Evolutionary conservation across 768 basidiomycete species (phyloP).

Genomic region (Suillus fuscotomentosus): DNA sequence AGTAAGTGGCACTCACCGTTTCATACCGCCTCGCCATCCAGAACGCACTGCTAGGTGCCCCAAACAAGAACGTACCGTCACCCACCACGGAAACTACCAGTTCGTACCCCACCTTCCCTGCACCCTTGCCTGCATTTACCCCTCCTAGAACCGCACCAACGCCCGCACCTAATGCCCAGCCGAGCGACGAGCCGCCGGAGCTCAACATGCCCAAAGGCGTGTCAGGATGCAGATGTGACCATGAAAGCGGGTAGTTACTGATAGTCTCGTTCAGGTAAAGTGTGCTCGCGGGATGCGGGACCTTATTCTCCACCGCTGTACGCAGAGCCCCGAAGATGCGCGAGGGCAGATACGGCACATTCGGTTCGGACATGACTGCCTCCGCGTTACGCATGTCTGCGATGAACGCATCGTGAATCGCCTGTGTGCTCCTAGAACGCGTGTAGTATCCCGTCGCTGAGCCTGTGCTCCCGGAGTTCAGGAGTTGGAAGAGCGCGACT

Average conservation of each 20-base stretch:
- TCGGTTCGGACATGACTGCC: slow-evolving; percentile 18
- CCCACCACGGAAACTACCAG: slow-evolving; percentile 59
- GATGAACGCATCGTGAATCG: slow-evolving; percentile 27
- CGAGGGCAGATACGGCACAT: slow-evolving; percentile 36
- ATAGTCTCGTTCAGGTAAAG: slow-evolving; percentile 65
- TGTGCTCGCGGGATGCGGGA: slow-evolving; percentile 14
- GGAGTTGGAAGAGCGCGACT: slow-evolving; percentile 49
- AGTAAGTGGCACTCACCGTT: slow-evolving; percentile 43
- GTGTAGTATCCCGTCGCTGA: slow-evolving; percentile 11
- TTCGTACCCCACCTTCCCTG: slow-evolving; percentile 38
- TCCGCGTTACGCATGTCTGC: slow-evolving; percentile 32
- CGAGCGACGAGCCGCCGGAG: slow-evolving; percentile 66
- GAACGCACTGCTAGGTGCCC: slow-evolving; percentile 61
- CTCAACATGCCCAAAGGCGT: slow-evolving; percentile 47
- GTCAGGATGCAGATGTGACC: slow-evolving; percentile 58
- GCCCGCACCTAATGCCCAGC: slow-evolving; percentile 66
- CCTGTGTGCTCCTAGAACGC: slow-evolving; percentile 16
- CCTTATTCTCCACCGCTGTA: slow-evolving; percentile 28
- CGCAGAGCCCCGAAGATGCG: slow-evolving; percentile 52
- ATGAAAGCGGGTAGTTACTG: slow-evolving; percentile 52
- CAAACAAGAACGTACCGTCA: slow-evolving; percentile 69
- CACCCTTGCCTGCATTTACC: slow-evolving; percentile 18
- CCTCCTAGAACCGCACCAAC: slow-evolving; percentile 56
- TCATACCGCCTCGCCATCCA: slow-evolving; percentile 74
- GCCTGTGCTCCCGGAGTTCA: slow-evolving; percentile 22